Evolutionary conservation across 2,329 filamentous ascomycete species (phyloP), one percentile per base, ranked within the genome.

Genomic region (Botrytis squamosa): DNA sequence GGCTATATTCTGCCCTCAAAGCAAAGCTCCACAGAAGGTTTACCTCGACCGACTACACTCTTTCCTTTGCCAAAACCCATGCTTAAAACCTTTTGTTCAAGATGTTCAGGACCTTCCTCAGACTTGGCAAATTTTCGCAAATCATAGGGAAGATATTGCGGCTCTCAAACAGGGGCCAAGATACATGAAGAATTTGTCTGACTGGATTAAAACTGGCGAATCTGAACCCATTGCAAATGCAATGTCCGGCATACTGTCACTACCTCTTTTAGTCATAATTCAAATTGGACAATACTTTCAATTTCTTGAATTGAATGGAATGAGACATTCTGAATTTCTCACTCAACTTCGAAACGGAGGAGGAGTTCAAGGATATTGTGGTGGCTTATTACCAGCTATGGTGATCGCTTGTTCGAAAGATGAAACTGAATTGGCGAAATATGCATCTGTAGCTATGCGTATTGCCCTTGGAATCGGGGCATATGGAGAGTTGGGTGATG

Each of bases 281-380:
- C 71, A 75, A 25, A 70, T 73, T 8, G 57, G 38, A 14, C 74
- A 75, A 55, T 73, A 75, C 29, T 67, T 73, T 42, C 74, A 67
- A n/a, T 75, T 73, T 33, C 71, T 75, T 16, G 74, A 70, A n/a
- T n/a, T 46, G n/a, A 59, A 49, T 8, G 60, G 49, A 10, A 42
- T 75, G 40, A 49, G 9, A 12, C 74, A 75, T 55, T n/a, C 46
- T n/a, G 65, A 75, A 25, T 71, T 75, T 36, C 33, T 73, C 25
- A 52, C 38, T 18, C 64, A 70, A 25, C 29, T 75, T 25, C 46
- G 68, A 29, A 60, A 42, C 55, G 60, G 55, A 7, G 72, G 71
- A n/a, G 74, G 75, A 36, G 57, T 73, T 9, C 75, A 76, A 64
- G 75, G 75, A 12, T 76, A 70, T 57, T 76, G 75, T 57, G 74